These are phyloP conservation scores for Candida stauntonica DNA, from an alignment of 805 yeast species.

Conservation along the genomic window DNA sequence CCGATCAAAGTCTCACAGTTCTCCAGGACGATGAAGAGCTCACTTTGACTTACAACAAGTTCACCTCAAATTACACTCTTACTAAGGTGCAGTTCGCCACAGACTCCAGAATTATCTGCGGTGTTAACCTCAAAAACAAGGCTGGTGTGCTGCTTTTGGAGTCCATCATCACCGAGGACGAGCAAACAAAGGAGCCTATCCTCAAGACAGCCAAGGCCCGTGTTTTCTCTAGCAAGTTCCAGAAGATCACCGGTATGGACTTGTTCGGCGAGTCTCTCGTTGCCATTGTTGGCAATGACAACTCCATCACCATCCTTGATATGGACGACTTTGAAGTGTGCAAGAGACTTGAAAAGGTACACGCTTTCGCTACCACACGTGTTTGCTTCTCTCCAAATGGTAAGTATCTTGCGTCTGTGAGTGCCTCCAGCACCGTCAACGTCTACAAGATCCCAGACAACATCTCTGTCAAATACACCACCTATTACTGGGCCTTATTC, in stretches of 20 bases:
- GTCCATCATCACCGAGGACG: conserved; percentile 16
- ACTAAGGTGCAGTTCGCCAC: conserved; percentile 41
- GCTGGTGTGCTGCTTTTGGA: conserved; percentile 37
- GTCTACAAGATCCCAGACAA: conserved; percentile 56
- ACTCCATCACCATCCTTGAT: conserved; percentile 56
- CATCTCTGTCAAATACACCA: conserved; percentile 21
- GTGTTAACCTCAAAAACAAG: conserved; percentile 38
- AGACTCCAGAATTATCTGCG: conserved; percentile 35
- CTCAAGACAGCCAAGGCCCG: conserved; percentile 35
- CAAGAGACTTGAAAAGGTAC: conserved; percentile 57
- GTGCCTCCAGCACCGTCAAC: conserved; percentile 72
- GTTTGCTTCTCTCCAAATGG: conserved; percentile 69
- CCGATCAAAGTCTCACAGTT: conserved; percentile 41
- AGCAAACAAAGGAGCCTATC: conserved; percentile 5
- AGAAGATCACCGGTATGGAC: conserved; percentile 54
- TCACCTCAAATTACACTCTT: conserved; percentile 26
- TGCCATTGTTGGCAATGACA: conserved; percentile 50
- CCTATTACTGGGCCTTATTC: conserved; percentile 9
- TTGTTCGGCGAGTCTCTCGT: conserved; percentile 32
- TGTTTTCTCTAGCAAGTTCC: conserved; percentile 43
- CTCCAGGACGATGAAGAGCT: conserved; percentile 13
- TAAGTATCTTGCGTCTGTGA: conserved; percentile 59
- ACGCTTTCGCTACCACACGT: conserved; percentile 72
- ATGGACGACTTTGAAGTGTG: conserved; percentile 47
- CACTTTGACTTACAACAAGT: conserved; percentile 13